Evolutionary conservation across 2,329 filamentous ascomycete species (phyloP).

Genomic region (Colletotrichum sp.): DNA sequence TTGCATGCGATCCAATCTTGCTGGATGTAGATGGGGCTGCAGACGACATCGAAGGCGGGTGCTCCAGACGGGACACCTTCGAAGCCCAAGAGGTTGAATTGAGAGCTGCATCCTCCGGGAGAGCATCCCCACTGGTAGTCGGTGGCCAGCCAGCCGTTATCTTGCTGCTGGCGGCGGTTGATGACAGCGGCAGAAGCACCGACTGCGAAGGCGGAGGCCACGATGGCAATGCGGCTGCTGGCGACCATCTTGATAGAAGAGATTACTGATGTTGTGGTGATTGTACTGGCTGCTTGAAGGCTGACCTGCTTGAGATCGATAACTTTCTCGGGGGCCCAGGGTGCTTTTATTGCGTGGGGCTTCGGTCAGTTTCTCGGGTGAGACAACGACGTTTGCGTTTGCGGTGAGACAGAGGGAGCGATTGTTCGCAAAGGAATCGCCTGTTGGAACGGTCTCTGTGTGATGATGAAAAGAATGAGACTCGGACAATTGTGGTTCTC

Average conservation of each 20-base stretch:
- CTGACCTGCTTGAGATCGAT: background rate
- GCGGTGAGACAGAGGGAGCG: background rate
- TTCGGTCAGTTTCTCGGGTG: background rate
- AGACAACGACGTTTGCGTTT: background rate
- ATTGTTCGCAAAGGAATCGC: background rate
- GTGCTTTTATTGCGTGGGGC: background rate
- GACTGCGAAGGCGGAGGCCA: background rate
- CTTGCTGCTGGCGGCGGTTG: background rate
- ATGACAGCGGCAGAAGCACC: conserved; percentile 4
- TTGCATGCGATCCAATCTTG: conserved; percentile 26
- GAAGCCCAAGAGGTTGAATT: conserved; percentile 26
- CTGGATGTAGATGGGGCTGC: conserved; percentile 28
- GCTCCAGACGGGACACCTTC: conserved; percentile 25
- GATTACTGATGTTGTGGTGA: too few relatives aligned
- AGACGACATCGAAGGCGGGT: conserved; percentile 29
- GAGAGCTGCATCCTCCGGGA: conserved; percentile 26
- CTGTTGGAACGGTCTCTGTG: background rate
- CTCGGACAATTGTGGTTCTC: background rate
- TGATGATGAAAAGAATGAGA: background rate
- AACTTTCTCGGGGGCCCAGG: background rate
- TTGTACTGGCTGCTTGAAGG: background rate
- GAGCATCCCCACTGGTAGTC: conserved; percentile 25
- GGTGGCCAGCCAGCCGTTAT: background rate
- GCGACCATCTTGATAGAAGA: background rate
- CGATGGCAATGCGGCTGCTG: background rate